phyloP scores from a whole-genome alignment of 139 green algal genomes.

The Pleodorina starrii region DNA sequence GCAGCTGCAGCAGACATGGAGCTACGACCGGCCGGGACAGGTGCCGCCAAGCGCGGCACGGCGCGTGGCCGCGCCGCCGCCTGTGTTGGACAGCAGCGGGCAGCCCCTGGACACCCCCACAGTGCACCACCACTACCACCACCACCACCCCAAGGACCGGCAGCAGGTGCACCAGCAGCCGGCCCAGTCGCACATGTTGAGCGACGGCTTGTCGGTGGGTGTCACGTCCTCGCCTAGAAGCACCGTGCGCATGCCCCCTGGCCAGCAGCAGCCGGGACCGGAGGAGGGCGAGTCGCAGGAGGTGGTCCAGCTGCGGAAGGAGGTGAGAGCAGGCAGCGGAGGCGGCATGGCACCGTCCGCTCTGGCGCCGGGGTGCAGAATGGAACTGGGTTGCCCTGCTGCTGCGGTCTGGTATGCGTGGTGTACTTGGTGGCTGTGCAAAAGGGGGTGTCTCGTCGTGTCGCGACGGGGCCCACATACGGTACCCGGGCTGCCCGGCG shows the following conservation, averaged over 20 bases:
- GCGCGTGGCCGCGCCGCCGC: not conserved
- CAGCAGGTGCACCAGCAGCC: no score
- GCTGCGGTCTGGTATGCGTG: no score
- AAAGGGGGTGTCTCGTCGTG: no score
- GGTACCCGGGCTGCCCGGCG: no score
- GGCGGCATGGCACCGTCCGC: not conserved
- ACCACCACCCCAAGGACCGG: not conserved
- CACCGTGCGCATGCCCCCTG: no score
- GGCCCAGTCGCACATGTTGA: not conserved
- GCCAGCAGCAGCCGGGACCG: no score
- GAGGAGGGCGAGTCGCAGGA: not conserved
- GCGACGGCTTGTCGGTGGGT: not conserved
- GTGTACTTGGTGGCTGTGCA: no score
- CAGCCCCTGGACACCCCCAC: constrained; percentile 8
- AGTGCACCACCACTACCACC: not conserved
- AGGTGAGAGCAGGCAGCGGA: constrained; percentile 11
- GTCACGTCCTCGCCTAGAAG: not conserved
- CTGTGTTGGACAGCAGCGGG: not conserved
- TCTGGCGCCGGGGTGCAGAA: no score
- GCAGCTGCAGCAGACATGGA: not conserved
- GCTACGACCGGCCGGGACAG: not conserved
- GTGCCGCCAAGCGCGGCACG: not conserved
- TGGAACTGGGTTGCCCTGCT: no score
- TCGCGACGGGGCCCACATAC: no score
- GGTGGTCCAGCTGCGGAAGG: constrained; percentile 7